These are phyloP conservation scores for Epithele typhae DNA, from an alignment of 768 basidiomycete genomes.

Conservation along the genomic window DNA sequence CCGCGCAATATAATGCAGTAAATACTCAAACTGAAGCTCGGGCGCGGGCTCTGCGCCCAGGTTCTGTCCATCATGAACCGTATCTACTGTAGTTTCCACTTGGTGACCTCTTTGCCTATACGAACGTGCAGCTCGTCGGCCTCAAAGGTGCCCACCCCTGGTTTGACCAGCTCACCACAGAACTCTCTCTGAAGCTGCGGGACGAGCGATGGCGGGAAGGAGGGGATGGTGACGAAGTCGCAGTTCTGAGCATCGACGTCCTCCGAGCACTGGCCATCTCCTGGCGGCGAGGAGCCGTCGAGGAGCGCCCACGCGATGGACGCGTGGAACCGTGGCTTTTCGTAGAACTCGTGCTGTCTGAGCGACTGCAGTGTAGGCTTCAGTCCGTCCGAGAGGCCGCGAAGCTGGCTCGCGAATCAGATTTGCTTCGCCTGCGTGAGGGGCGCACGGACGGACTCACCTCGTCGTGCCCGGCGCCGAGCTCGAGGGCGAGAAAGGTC, in stretches of 20 bases:
- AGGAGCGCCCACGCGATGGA: conserved; percentile 88
- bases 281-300: conserved; percentile 3
- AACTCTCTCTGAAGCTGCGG: conserved; percentile 46
- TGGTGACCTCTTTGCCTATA: conserved; percentile 63
- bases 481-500: conserved; percentile 74
- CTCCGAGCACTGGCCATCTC: no score
- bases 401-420: no score
- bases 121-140: conserved; percentile 54
- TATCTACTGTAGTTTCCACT: conserved; percentile 36
- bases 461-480: conserved; percentile 80
- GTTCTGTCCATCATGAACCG: no score
- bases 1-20: no score
- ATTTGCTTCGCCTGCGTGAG: no score
- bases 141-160: conserved; percentile 43
- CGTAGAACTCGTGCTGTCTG: conserved; percentile 78
- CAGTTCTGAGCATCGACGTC: background rate
- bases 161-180: conserved; percentile 35
- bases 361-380: conserved; percentile 41
- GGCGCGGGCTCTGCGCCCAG: no score
- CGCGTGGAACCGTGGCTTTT: conserved; percentile 78
- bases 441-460: no score
- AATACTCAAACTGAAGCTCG: no score
- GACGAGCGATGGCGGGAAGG: conserved; percentile 47
- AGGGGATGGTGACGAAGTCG: conserved; percentile 45
- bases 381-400: no score